Evolutionary conservation across 306 rosid species (phyloP), one percentile per base, ranked within the genome.

Genomic region (Cucumis cinereus): DNA sequence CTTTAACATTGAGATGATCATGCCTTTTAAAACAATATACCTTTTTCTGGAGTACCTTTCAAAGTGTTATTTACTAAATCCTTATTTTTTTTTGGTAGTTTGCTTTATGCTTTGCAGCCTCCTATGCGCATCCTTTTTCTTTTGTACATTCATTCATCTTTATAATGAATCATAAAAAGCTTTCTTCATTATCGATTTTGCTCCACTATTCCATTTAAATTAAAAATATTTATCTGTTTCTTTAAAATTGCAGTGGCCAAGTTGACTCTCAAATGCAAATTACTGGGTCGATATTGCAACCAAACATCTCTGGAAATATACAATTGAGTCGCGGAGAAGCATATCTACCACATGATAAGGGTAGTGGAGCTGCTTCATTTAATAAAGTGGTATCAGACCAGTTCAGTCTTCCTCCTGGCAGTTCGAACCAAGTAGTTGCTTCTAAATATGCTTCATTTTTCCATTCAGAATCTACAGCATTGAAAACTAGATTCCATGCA

Each of bases 321-420:
- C 91, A 93, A 86, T 78, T 91, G 84, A 89, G 98, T 88, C 96
- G 86, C 6, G 98, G 98, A 79, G 98, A 93, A 85, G 98, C 98
- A 83, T 93, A 93, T 87, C 83, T 93, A 69, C 98, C 98, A 13
- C 98, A 93, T 55, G 98, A 93, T 77, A 91, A 85, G 89, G 97
- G 98, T 63, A 80, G 88, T 81, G 90, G 87, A 79, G 83, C 90
- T 82, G 78, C 92, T 75, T 72, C 81, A 38, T 82, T 90, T 77
- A 83, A 82, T 83, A 87, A 91, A 91, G 88, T 89, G 84, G 84
- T 86, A 50, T 77, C 93, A 47, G 84, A 84, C 84, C 92, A 91
- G 76, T 80, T 88, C 49, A 81, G 79, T 86, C 85, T 81, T 79
- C 91, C 89, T 58, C 69, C 85, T 78, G 89, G 83, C 73, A 88